phyloP scores from a whole-genome alignment of 2,329 filamentous ascomycete genomes.

The Colletotrichum sidae region DNA sequence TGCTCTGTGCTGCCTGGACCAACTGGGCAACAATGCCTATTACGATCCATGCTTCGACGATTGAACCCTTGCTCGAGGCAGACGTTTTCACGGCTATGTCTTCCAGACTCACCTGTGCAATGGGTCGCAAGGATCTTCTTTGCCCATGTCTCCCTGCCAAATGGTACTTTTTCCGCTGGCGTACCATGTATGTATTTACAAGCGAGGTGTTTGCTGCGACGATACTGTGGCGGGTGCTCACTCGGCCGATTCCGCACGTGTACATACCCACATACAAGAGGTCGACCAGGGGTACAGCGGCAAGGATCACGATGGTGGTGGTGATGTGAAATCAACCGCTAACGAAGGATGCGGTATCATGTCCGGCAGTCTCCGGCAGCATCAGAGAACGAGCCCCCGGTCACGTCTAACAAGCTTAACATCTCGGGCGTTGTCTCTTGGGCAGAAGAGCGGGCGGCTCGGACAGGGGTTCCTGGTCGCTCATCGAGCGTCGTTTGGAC shows the following conservation, averaged over 20 bases:
- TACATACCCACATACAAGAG: background rate
- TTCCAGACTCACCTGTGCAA: conserved; percentile 1
- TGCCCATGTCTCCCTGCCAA: background rate
- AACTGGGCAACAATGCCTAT: conserved; percentile 19
- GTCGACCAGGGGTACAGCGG: background rate
- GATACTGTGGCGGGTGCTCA: background rate
- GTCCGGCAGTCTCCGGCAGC: conserved; percentile 6
- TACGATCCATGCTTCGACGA: conserved; percentile 1
- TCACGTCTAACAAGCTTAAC: conserved; percentile 20
- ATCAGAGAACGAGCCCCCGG: background rate
- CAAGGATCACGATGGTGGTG: conserved; percentile 11
- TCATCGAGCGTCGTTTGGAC: background rate
- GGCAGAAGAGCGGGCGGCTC: background rate
- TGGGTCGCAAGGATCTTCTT: background rate
- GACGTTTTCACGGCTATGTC: background rate
- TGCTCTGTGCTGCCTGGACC: conserved; percentile 25
- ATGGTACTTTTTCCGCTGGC: background rate
- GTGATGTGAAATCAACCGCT: background rate
- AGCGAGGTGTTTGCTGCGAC: conserved; percentile 11
- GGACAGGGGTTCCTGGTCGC: background rate
- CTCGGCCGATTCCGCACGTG: conserved; percentile 34
- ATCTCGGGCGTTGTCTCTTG: conserved; percentile 5
- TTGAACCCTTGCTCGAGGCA: too few relatives aligned
- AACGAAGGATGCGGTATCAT: conserved; percentile 16
- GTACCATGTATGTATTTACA: background rate